Evolutionary conservation across 768 basidiomycete species (phyloP).

Genomic region (Butyriboletus loyo): DNA sequence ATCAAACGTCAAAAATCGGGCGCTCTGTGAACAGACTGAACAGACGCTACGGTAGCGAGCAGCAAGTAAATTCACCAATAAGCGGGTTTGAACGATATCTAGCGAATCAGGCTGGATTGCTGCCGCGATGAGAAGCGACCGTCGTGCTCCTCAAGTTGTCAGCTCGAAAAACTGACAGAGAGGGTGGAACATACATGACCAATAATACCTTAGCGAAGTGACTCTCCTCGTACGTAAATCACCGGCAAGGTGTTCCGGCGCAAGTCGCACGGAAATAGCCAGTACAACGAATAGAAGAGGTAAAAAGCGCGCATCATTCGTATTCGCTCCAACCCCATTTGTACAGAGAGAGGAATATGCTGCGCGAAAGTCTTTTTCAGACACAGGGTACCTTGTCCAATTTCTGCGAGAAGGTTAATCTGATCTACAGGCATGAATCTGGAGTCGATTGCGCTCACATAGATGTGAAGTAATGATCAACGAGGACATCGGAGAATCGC

Average conservation of each 20-base stretch:
- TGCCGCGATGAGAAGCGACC: conserved; percentile 85
- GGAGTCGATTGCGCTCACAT: conserved; percentile 47
- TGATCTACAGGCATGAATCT: background rate
- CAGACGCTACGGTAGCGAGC: background rate
- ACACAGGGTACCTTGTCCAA: conserved; percentile 91
- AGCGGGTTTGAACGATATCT: conserved; percentile 88
- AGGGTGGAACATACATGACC: conserved; percentile 71
- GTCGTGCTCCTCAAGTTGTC: conserved; percentile 55
- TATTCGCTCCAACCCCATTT: conserved; percentile 60
- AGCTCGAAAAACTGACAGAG: conserved; percentile 12
- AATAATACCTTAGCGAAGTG: conserved; percentile 88
- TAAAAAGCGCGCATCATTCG: conserved; percentile 77
- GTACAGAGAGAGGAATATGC: conserved; percentile 66
- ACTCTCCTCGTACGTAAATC: conserved; percentile 72
- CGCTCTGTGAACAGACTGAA: conserved; percentile 45
- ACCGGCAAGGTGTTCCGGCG: conserved; percentile 81
- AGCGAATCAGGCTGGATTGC: conserved; percentile 92
- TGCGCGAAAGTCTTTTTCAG: conserved; percentile 75
- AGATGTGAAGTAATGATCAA: conserved; percentile 77
- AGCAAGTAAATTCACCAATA: conserved; percentile 48
- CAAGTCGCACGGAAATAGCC: conserved; percentile 80
- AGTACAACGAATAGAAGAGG: conserved; percentile 93
- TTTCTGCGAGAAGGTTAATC: conserved; percentile 50
- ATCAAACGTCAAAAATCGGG: conserved; percentile 68
- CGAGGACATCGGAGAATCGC: conserved; percentile 67